These are phyloP conservation scores for Ciborinia camelliae DNA, from an alignment of 2,329 filamentous ascomycete genomes.

Conservation along the genomic window DNA sequence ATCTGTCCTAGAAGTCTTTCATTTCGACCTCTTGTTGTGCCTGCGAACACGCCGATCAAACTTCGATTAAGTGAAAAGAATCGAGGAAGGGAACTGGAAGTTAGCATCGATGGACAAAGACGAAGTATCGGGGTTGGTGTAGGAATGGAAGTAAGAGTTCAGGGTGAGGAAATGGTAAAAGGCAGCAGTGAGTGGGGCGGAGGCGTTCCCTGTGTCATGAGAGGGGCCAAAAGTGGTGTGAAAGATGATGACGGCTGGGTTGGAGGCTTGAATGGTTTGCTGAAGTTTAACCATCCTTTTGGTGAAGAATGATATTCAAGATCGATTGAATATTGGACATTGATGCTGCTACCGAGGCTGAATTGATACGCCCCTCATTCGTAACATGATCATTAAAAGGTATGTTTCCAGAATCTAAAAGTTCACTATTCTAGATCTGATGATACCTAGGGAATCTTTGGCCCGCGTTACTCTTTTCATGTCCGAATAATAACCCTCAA, in stretches of 20 bases:
- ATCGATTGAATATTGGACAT: background rate
- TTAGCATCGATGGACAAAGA: conserved; percentile 74
- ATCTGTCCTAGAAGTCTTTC: conserved; percentile 91
- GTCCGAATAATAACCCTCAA: background rate
- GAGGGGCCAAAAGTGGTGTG: conserved; percentile 47
- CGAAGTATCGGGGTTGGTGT: conserved; percentile 61
- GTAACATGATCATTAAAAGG: background rate
- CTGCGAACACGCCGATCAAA: conserved; percentile 78
- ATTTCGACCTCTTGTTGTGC: conserved; percentile 87
- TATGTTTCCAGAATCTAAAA: background rate
- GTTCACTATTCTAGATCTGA: background rate
- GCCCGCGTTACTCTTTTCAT: background rate
- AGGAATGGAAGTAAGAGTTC: conserved; percentile 85
- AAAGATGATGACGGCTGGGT: conserved; percentile 92
- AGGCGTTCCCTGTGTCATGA: conserved; percentile 88
- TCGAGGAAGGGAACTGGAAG: conserved; percentile 69
- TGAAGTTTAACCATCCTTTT: conserved; percentile 98
- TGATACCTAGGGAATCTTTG: background rate
- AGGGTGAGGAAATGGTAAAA: conserved; percentile 71
- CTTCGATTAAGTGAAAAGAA: conserved; percentile 80
- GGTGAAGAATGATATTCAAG: conserved; percentile 53
- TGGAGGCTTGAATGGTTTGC: conserved; percentile 81
- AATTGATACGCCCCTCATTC: background rate
- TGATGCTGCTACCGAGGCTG: background rate
- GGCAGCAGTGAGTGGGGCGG: conserved; percentile 56